phyloP scores from a whole-genome alignment of 768 basidiomycete species.

The Brasilioporus rufonigricans region DNA sequence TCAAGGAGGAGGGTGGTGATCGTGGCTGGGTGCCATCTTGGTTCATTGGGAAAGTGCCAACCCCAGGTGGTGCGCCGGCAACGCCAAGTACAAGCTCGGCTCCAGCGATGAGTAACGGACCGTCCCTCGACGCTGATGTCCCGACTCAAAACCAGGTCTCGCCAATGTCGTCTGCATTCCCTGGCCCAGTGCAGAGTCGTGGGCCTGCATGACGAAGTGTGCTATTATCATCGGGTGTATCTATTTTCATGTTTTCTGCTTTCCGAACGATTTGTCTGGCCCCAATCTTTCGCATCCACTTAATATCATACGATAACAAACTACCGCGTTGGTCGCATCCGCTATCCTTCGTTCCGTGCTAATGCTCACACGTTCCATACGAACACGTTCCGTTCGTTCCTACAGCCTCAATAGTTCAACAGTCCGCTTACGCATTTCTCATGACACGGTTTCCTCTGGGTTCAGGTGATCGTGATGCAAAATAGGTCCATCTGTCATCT shows the following conservation, averaged over 20 bases:
- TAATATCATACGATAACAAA: constrained; percentile 23
- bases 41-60: constrained; percentile 88
- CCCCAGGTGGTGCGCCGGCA: constrained; percentile 40
- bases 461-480: constrained; percentile 11
- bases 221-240: constrained; percentile 18
- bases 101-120: constrained; percentile 29
- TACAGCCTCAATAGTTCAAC: constrained; percentile 10
- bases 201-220: constrained; percentile 19
- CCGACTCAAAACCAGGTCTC: constrained; percentile 53
- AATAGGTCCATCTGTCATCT: constrained; percentile 14
- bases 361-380: constrained; percentile 26
- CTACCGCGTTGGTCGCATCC: constrained; percentile 16
- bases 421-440: constrained; percentile 17
- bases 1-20: constrained; percentile 90
- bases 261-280: constrained; percentile 14
- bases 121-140: constrained; percentile 38
- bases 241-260: constrained; percentile 18
- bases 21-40: constrained; percentile 98
- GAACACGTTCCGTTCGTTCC: constrained; percentile 14
- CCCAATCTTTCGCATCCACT: constrained; percentile 20
- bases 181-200: constrained; percentile 33
- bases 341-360: constrained; percentile 28
- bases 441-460: constrained; percentile 13
- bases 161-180: constrained; percentile 85
- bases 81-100: constrained; percentile 50